Evolutionary conservation across 2,329 filamentous ascomycete genomes (phyloP), one percentile per base, ranked within the genome.

Genomic region (Pestalotiopsis sp.): DNA sequence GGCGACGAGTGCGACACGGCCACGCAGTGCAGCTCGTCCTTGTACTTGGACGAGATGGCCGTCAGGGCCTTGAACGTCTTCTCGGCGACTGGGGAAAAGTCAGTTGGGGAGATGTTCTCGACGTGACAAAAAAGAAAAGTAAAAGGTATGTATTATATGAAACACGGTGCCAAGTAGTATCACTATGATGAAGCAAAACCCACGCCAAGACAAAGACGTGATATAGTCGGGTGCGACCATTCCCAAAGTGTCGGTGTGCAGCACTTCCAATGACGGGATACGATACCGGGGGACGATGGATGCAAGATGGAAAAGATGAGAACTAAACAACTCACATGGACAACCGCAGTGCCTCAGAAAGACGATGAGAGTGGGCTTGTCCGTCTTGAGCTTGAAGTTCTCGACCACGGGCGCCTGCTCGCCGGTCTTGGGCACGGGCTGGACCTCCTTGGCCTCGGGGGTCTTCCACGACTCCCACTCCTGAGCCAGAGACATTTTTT

Each of bases 321-420:
- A 27, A 13, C 57, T 23, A 27, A 1, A 52, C 17, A 11, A 79
- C 85, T 76, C 85, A 92, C 91, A 93, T 12, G 91, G 91, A 80
- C 91, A 93, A 41, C 91, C 92, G 76, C 91, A 93, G 77, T 93
- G 91, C 41, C 92, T 84, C 5, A 94, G 83, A 74, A 94, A 94
- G 17, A 88, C 85, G 23, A 94, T 80, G 1, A 94, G 76, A 0
- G 86, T 87, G 0, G 89, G 88, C 73, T 87, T 88, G 27, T 81
- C 80, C 57, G 82, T 78, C 1, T 87, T 85, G n/a, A 92, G 78
- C 7, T 76, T 75, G 5, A 93, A 80, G 69, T 84, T 82, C 31
- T 82, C 72, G 36, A 87, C 84, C 5, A 81, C 82, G 1, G 90
- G 91, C 1, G 90, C 90, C 70, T 83, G 81, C 41, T 83, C 77